A percentile compares a stretch with the other conserved stretches of the same genome.
Conservation (phyloP, 129 eudicot genomes). For the Flaveria bidentis region DNA sequence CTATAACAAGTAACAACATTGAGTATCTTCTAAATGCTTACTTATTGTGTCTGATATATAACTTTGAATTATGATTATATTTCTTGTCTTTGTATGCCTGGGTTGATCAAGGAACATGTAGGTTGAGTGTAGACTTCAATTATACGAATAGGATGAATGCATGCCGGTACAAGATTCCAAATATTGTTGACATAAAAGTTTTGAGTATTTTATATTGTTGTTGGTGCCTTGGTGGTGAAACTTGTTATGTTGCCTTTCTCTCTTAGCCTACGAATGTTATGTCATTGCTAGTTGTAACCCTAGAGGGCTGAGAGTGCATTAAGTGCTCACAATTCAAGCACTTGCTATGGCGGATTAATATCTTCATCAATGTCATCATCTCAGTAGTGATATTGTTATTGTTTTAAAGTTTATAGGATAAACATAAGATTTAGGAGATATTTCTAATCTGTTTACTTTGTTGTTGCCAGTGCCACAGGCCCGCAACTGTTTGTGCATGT, state of each 20-base stretch:
- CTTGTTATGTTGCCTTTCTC: neutral
- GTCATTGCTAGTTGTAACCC: neutral
- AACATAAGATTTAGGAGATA: neutral
- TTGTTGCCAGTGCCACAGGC: neutral
- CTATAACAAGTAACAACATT: neutral
- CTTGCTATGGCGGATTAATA: neutral
- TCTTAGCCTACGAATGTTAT: neutral
- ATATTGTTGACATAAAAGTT: no score
- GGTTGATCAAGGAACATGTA: neutral
- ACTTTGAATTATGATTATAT: neutral
- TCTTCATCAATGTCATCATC: neutral
- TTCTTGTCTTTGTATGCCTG: neutral
- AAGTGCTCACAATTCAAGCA: neutral
- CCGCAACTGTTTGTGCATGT: neutral
- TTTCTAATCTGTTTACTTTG: neutral
- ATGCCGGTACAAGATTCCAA: neutral
- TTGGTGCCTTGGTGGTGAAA: neutral
- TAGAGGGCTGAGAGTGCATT: neutral
- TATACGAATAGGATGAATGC: conserved; percentile 7
- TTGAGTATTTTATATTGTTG: neutral
- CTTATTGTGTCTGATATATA: neutral
- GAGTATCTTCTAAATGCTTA: conserved; percentile 1
- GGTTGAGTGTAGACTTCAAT: neutral
- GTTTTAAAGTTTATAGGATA: neutral
- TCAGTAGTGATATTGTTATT: neutral